Evolutionary conservation across 2,329 filamentous ascomycete genomes (phyloP).

Genomic region (Xylaria sp.): DNA sequence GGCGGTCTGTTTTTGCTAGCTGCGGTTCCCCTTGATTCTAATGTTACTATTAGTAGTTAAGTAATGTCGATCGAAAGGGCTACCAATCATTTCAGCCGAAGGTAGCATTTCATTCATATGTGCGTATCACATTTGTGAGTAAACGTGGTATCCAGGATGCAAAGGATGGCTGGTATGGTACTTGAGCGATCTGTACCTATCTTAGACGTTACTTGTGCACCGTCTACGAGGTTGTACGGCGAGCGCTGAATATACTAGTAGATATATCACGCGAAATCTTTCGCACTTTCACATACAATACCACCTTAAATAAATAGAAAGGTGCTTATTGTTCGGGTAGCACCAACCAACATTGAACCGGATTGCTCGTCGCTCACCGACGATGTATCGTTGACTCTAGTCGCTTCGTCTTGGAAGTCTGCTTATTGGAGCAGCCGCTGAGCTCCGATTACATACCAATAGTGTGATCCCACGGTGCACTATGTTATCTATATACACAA

Average conservation of each 20-base stretch:
- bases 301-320: neutral
- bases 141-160: conserved; percentile 15
- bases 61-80: conserved; percentile 21
- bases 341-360: no score
- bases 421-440: neutral
- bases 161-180: neutral
- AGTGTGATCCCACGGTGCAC: neutral
- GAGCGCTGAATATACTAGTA: no score
- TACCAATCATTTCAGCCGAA: conserved; percentile 2
- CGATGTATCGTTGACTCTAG: no score
- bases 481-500: neutral
- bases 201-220: no score
- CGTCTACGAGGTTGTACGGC: no score
- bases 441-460: neutral
- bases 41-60: neutral
- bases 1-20: conserved; percentile 9
- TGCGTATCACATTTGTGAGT: conserved; percentile 1
- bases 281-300: neutral
- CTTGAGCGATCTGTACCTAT: neutral
- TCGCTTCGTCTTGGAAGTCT: neutral
- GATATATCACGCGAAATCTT: neutral
- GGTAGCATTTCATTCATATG: neutral
- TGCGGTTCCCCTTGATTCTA: conserved; percentile 14
- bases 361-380: no score
- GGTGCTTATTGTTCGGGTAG: neutral